Evolutionary conservation across 2,329 filamentous ascomycete genomes (phyloP), one percentile per base, ranked within the genome.

Genomic region (Leptosphaerulina australis): DNA sequence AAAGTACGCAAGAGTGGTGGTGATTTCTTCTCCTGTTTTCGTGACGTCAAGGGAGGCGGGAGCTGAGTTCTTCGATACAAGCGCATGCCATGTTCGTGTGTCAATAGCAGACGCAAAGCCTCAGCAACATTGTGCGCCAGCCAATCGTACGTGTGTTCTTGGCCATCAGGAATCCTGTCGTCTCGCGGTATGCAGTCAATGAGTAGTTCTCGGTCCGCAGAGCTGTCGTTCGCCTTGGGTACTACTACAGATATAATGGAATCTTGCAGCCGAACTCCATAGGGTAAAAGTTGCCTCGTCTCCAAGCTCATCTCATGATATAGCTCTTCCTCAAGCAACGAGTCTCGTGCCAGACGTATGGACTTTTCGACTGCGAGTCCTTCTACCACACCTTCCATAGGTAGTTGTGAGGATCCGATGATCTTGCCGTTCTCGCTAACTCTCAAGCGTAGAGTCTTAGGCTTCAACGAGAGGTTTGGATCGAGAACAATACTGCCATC

Each of bases 281-380:
- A 86, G 9, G 86, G 84, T 3, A 87, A 80, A 17, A 96, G 77
- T 0, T 81, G 81, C 12, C 91, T 87, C 0, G 88, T 86, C 73
- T 99, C 94, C 14, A 90, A 83, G 43, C 87, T 86, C 52, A 97
- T 79, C 73, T 99, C 94, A 61, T 96, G 86, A 81, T 91, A 97
- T 1, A 99, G 76, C 68, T 99, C 94, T 66, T 92, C 87, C 21
- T 89, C 85, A 62, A 90, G 91, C 15, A 93, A 80, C 39, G 88
- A 90, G 70, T 94, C 88, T 48, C 90, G 82, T 2, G 90, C 88
- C 61, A 89, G 83, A 14, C 87, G 82, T 24, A 95, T 88, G 8
- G 86, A 81, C 22, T 84, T 79, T 58, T 90, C 84, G 7, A 92
- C 76, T 1, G 82, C 77, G 2, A 81, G 78, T 28, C 87, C 81